Base-by-base conservation (phyloP, 116 monocot genomes). In the Iris pallida region DNA sequence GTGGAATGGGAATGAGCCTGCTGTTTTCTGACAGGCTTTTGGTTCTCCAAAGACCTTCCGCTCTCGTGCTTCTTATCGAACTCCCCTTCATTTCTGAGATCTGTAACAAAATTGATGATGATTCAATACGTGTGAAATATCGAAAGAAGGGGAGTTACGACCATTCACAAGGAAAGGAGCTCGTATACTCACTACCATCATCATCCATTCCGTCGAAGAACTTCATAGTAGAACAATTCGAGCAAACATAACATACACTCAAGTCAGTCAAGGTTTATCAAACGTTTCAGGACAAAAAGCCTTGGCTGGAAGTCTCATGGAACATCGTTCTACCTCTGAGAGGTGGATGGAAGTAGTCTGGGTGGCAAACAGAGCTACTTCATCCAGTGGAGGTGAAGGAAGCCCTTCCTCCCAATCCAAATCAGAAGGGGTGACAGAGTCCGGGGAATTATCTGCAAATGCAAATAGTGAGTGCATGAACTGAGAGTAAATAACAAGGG, bases 121-220 rank as follows among this genome's bases (percentile, higher is more conserved):
- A 47, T 20, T 47, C 64, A 47, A 20, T 0, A 45, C 15, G 30
- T 15, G 14, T 0, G 18, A 57, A 65, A 48, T 10, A 15, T 9
- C 20, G 53, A 4, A 9, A 40, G 1, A 6, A 42, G 12, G 4
- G 40, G 14, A 7, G 53, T 20, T 6, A 5, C 42, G 3, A 4
- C 52, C 57, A 20, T 16, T 55, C 47, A 47, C 0, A 42, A 55
- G 8, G 19, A 61, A 47, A 56, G 19, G 55, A 42, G 16, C 43
- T 17, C 12, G 19, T 8, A 16, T 6, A 81, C 88, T 84, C 71
- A 88, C 88, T 84, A 81, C 88, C 88, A 68, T 88, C 84, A 55
- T 88, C 88, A 64, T 88, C 88, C 71, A 88, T 81, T 48, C 71
- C 88, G 16, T 88, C 84, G 43, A 88, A 88, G 76, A 88, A 63